A percentile compares a stretch with the other conserved stretches of the same genome.
Conservation (phyloP, 2,329 filamentous ascomycete species). For the Parasarocladium wereldwijsianum region DNA sequence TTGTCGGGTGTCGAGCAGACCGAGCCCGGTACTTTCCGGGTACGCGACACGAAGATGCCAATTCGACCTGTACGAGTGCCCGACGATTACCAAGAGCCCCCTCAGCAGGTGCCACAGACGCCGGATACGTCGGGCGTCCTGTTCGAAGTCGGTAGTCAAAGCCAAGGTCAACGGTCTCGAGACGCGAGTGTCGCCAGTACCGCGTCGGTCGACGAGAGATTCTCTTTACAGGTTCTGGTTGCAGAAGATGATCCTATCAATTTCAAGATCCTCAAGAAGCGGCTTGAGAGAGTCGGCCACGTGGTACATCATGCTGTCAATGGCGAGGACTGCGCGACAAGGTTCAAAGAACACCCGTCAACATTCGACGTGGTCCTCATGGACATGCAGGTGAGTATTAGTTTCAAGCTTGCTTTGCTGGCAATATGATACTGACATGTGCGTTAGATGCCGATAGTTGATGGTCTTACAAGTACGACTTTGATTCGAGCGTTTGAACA, state of each 20-base stretch:
- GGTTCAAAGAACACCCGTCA: slow-evolving; percentile 47
- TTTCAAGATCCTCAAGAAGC: slow-evolving; percentile 64
- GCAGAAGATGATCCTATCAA: slow-evolving; percentile 86
- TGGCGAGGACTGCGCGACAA: slow-evolving; percentile 66
- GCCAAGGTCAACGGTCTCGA: slow-evolving; percentile 4
- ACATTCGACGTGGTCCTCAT: slow-evolving; percentile 71
- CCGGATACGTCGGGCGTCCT: slow-evolving; percentile 19
- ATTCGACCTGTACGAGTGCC: slow-evolving; percentile 32
- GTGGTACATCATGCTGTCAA: slow-evolving; percentile 60
- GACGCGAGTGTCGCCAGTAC: slow-evolving; percentile 12
- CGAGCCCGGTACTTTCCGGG: slow-evolving; percentile 20
- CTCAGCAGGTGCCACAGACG: slow-evolving; percentile 14
- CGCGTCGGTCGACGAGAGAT: slow-evolving; percentile 8
- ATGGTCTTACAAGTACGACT: slow-evolving; percentile 68
- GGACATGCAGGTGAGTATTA: slow-evolving; percentile 71
- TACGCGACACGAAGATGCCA: slow-evolving; percentile 29
- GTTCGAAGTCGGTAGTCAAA: slow-evolving; percentile 19
- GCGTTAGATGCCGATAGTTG: slow-evolving; percentile 83
- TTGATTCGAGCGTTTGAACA: slow-evolving; percentile 67
- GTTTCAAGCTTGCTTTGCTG: neutral
- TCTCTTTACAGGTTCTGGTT: slow-evolving; percentile 49
- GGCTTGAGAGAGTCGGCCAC: slow-evolving; percentile 64
- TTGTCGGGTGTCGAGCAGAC: slow-evolving; percentile 7
- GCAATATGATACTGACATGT: slow-evolving; percentile 1
- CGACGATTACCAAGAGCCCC: slow-evolving; percentile 26